Conservation (phyloP, 768 basidiomycete species). For the Tremella fuciformis region DNA sequence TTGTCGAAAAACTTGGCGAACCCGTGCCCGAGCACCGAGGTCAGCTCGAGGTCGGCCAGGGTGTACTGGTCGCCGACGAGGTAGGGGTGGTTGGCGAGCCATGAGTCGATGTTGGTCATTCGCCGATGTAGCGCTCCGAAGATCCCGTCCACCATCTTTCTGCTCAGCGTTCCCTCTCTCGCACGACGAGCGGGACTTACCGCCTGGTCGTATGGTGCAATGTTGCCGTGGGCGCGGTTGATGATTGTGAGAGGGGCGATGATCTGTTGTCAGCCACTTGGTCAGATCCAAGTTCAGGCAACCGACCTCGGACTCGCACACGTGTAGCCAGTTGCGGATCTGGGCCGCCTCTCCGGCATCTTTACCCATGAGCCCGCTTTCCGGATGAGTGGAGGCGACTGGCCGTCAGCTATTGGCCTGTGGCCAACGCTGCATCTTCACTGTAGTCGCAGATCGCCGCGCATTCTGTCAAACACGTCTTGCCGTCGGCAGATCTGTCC, state of each 20-base stretch:
- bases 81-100: not conserved
- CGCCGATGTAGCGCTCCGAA: not conserved
- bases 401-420: too few relatives aligned
- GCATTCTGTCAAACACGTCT: too few relatives aligned
- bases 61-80: conserved; percentile 2
- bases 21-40: conserved; percentile 4
- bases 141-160: conserved; percentile 4
- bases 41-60: conserved; percentile 2
- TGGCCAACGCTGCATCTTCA: too few relatives aligned
- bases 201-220: not conserved
- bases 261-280: not conserved
- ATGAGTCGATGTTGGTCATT: conserved; percentile 2
- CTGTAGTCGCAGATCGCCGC: too few relatives aligned
- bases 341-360: conserved; percentile 5
- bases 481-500: too few relatives aligned
- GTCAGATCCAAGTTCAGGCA: too few relatives aligned
- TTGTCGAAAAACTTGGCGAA: conserved; percentile 9
- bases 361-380: conserved; percentile 1
- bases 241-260: conserved; percentile 1
- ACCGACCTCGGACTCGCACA: conserved; percentile 3
- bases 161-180: not conserved
- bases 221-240: not conserved
- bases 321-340: conserved; percentile 5
- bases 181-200: not conserved
- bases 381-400: not conserved